Percentiles rank a stretch among this genome's conserved stretches.
These are phyloP conservation scores for Gossypium laxum DNA, from an alignment of 441 rosid species.

Conservation along the genomic window DNA sequence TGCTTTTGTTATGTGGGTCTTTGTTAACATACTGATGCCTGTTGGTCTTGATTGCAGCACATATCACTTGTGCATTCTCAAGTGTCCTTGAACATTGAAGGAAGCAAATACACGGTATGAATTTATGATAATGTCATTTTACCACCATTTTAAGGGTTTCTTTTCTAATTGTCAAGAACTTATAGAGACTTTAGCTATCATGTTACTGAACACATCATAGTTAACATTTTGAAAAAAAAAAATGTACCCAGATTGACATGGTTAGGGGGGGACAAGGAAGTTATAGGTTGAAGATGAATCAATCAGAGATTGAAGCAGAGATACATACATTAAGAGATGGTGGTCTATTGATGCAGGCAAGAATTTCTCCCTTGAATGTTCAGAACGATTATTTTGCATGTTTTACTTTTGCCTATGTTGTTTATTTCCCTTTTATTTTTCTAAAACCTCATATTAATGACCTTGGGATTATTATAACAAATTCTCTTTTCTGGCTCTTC, in stretches of 20 bases:
- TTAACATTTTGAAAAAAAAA: conserved; percentile 20
- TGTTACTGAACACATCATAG: conserved; percentile 10
- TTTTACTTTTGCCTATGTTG: not conserved
- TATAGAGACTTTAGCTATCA: conserved; percentile 14
- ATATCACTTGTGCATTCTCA: conserved; percentile 91
- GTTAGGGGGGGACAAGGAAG: conserved; percentile 95
- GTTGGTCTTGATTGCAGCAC: conserved; percentile 51
- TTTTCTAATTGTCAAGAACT: conserved; percentile 6
- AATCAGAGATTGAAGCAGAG: conserved; percentile 89
- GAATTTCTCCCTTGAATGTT: conserved; percentile 17
- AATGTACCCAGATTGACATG: conserved; percentile 65
- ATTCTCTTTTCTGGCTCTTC: not conserved
- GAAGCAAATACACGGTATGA: conserved; percentile 89
- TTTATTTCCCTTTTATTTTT: not conserved
- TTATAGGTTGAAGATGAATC: conserved; percentile 77
- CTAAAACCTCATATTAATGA: not conserved
- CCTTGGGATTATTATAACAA: not conserved
- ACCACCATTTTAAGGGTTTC: conserved; percentile 7
- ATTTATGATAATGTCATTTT: conserved; percentile 16
- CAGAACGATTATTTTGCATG: conserved; percentile 7
- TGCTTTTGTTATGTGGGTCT: not conserved
- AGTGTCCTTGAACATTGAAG: conserved; percentile 97
- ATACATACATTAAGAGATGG: conserved; percentile 99
- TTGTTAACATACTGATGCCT: conserved; percentile 20
- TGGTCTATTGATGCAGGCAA: conserved; percentile 98